Conservation (phyloP, 1,139 yeast genomes). For the Debaryomyces nepalensis region DNA sequence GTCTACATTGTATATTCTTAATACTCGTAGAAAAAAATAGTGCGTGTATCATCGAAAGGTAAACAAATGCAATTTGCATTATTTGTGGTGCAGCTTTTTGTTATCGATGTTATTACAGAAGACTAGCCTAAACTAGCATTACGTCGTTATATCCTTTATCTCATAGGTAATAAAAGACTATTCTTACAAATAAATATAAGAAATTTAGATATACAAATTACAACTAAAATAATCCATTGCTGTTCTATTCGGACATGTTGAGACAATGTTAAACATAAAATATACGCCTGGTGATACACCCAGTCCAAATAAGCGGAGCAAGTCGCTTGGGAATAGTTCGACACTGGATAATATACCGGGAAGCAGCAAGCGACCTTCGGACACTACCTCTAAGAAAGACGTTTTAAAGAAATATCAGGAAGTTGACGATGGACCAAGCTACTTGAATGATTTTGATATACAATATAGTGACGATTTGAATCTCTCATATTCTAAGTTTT, state of each 20-base stretch:
- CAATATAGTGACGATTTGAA: constrained; percentile 31
- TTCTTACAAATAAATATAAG: constrained; percentile 1
- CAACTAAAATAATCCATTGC: neutral
- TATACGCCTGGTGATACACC: constrained; percentile 9
- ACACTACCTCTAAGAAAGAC: constrained; percentile 14
- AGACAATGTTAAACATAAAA: constrained; percentile 9
- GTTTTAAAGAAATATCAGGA: constrained; percentile 23
- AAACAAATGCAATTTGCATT: constrained; percentile 4
- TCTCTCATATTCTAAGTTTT: constrained; percentile 44
- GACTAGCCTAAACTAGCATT: too few species aligned
- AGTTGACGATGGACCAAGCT: constrained; percentile 17
- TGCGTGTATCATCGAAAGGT: constrained; percentile 10
- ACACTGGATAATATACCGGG: constrained; percentile 36
- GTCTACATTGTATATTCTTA: neutral
- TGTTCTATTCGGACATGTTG: constrained; percentile 4
- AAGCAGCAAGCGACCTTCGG: constrained; percentile 22
- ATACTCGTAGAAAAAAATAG: neutral
- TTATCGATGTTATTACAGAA: too few species aligned
- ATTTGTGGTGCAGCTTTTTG: constrained; percentile 4
- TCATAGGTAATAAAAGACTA: too few species aligned
- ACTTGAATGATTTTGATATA: constrained; percentile 28
- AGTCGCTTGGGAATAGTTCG: neutral
- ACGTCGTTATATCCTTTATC: too few species aligned
- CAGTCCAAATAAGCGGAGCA: neutral
- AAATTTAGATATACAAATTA: neutral